Percentiles rank a stretch among this genome's conserved stretches.
Evolutionary conservation across 768 basidiomycete genomes (phyloP).

Genomic region (Boletus sp.): DNA sequence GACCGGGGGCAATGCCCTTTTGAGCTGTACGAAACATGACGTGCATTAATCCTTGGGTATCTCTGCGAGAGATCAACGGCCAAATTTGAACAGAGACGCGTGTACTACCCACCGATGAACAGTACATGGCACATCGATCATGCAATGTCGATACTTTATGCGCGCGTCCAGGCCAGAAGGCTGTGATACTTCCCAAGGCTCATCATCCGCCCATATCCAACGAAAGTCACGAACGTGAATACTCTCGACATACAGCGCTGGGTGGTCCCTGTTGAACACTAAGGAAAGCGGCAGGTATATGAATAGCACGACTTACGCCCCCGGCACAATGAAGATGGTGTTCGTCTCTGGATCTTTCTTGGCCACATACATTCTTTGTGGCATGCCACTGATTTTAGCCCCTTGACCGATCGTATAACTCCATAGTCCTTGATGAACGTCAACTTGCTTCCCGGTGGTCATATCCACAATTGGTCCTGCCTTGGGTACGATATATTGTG

Average conservation of each 20-base stretch:
- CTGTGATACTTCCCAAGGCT: slow-evolving; percentile 44
- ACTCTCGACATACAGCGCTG: slow-evolving; percentile 44
- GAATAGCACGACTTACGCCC: slow-evolving; percentile 45
- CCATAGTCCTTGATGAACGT: slow-evolving; percentile 75
- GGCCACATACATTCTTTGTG: slow-evolving; percentile 65
- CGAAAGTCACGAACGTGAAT: slow-evolving; percentile 49
- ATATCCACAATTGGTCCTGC: slow-evolving; percentile 68
- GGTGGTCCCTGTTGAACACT: slow-evolving; percentile 49
- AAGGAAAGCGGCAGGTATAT: not conserved
- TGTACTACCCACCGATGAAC: slow-evolving; percentile 43
- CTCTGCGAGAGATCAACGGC: slow-evolving; percentile 16
- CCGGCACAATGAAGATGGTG: slow-evolving; percentile 72
- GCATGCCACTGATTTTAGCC: slow-evolving; percentile 61
- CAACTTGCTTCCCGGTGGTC: slow-evolving; percentile 50
- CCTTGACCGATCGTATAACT: slow-evolving; percentile 83
- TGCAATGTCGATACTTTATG: slow-evolving; percentile 70
- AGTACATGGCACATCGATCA: slow-evolving; percentile 50
- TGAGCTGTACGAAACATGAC: slow-evolving; percentile 59
- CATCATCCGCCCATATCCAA: slow-evolving; percentile 74
- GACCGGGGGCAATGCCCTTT: slow-evolving; percentile 73
- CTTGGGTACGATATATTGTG: slow-evolving; percentile 67
- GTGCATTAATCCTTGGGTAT: slow-evolving; percentile 23
- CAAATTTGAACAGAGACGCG: not conserved
- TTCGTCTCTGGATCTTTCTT: slow-evolving; percentile 63
- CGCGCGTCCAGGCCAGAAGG: slow-evolving; percentile 45